Percentiles rank a stretch among this genome's conserved stretches.
Conservation (phyloP, 352 stramenopile genomes). For the Aphanomyces astaci region DNA sequence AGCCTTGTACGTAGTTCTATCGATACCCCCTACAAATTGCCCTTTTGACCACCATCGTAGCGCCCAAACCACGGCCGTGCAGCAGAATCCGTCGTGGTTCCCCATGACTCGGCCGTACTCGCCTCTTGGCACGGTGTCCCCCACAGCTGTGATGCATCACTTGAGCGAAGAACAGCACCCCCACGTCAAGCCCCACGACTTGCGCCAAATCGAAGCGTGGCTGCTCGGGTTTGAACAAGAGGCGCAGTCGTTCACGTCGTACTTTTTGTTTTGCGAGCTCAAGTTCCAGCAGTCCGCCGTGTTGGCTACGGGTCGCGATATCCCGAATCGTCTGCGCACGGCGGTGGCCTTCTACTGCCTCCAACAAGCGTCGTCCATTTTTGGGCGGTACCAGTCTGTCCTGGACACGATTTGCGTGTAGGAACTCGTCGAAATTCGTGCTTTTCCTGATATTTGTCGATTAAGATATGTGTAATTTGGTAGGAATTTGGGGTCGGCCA, state of each 20-base stretch:
- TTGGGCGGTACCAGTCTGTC: slow-evolving; percentile 49
- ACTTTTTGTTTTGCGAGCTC: slow-evolving; percentile 67
- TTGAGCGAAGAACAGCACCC: slow-evolving; percentile 8
- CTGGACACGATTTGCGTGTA: slow-evolving; percentile 50
- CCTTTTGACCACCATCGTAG: background rate
- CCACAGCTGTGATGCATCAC: slow-evolving; percentile 2
- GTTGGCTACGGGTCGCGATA: slow-evolving; percentile 44
- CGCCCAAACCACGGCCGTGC: background rate
- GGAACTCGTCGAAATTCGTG: too few relatives aligned
- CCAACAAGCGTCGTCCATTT: slow-evolving; percentile 53
- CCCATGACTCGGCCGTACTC: slow-evolving; percentile 9
- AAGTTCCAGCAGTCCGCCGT: slow-evolving; percentile 56
- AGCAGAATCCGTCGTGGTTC: background rate
- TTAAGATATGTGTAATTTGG: too few relatives aligned
- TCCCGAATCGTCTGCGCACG: slow-evolving; percentile 60
- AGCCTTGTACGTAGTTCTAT: background rate
- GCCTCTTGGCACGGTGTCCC: slow-evolving; percentile 9
- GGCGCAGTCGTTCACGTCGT: slow-evolving; percentile 43
- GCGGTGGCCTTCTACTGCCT: slow-evolving; percentile 70
- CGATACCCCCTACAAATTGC: background rate
- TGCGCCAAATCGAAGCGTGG: slow-evolving; percentile 62
- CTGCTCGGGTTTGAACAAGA: slow-evolving; percentile 48
- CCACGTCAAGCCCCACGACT: slow-evolving; percentile 28
- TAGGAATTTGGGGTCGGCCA: slow-evolving; percentile 47
- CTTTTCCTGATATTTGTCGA: too few relatives aligned